phyloP scores from a whole-genome alignment of 768 basidiomycete species.

The Leccinellum albellum region DNA sequence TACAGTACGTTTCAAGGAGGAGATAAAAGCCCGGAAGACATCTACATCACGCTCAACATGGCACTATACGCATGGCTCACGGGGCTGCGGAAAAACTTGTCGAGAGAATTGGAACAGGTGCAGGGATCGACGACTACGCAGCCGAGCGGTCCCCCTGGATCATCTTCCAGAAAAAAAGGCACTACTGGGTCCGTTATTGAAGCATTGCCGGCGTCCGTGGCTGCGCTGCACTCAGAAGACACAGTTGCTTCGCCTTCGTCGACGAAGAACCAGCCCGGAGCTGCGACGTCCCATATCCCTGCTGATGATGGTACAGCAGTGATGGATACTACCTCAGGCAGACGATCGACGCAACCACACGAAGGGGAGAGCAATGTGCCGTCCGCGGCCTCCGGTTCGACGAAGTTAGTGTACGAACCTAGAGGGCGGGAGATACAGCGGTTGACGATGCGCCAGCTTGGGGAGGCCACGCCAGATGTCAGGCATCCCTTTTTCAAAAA shows the following conservation, averaged over 20 bases:
- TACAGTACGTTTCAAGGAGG: slow-evolving; percentile 63
- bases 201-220: background rate
- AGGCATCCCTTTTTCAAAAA: slow-evolving; percentile 87
- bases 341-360: slow-evolving; percentile 15
- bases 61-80: slow-evolving; percentile 81
- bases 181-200: slow-evolving; percentile 9
- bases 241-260: background rate
- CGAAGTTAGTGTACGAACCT: slow-evolving; percentile 47
- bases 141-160: slow-evolving; percentile 31
- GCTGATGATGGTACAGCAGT: slow-evolving; percentile 7
- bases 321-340: slow-evolving; percentile 1
- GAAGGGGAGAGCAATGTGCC: no score
- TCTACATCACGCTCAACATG: slow-evolving; percentile 83
- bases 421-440: slow-evolving; percentile 67
- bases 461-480: slow-evolving; percentile 84
- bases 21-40: slow-evolving; percentile 61
- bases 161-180: slow-evolving; percentile 36
- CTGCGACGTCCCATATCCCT: background rate
- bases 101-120: slow-evolving; percentile 75
- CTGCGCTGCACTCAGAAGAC: slow-evolving; percentile 9
- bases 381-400: no score
- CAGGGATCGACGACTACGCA: slow-evolving; percentile 53
- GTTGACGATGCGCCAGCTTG: slow-evolving; percentile 80
- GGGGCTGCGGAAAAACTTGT: slow-evolving; percentile 67
- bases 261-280: slow-evolving; percentile 9